Evolutionary conservation across 768 basidiomycete genomes (phyloP).

Genomic region (Tylopilus rubrobrunneus): DNA sequence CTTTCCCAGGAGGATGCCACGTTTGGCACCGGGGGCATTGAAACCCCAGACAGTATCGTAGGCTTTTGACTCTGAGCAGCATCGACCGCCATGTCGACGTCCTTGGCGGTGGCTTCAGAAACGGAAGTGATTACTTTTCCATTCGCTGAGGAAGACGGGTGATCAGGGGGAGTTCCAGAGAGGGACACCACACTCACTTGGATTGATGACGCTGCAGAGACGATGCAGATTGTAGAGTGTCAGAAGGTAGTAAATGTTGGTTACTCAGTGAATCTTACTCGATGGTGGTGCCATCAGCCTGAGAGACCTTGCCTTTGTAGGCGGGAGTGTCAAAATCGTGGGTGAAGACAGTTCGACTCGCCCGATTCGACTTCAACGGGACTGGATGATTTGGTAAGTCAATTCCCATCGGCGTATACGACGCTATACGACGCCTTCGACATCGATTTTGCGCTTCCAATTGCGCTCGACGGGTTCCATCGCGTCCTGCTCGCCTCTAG

Average conservation of each 20-base stretch:
- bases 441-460: too few species aligned
- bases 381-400: too few species aligned
- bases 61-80: conserved; percentile 61
- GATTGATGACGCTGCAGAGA: conserved; percentile 52
- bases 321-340: conserved; percentile 50
- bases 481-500: too few species aligned
- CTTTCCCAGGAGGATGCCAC: conserved; percentile 55
- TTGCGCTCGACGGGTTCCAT: too few species aligned
- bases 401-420: too few species aligned
- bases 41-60: conserved; percentile 67
- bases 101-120: conserved; percentile 54
- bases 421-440: too few species aligned
- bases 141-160: conserved; percentile 39
- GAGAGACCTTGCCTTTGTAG: conserved; percentile 55
- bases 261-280: conserved; percentile 47
- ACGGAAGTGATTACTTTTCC: conserved; percentile 60
- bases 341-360: conserved; percentile 38
- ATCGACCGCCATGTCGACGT: conserved; percentile 74
- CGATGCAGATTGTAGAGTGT: background rate
- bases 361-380: too few species aligned
- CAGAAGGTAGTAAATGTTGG: background rate
- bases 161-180: background rate
- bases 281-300: conserved; percentile 54
- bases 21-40: conserved; percentile 47
- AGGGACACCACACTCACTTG: conserved; percentile 31